Conservation (phyloP, 2,329 filamentous ascomycete genomes). For the Arthrobotrys sphaeroides region DNA sequence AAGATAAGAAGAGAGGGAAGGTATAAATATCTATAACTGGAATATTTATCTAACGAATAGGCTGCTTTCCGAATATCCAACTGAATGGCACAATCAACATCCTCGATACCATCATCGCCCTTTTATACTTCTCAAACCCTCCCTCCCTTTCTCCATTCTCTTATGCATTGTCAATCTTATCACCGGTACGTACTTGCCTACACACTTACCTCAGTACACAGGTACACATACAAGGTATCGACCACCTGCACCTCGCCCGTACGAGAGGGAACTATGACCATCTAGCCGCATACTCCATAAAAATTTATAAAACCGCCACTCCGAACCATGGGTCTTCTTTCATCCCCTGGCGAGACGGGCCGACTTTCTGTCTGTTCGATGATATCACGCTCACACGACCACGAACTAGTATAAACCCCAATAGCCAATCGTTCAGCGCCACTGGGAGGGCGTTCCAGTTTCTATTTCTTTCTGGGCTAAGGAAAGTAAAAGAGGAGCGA, state of each 20-base stretch:
- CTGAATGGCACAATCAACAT: neutral
- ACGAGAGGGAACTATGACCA: neutral
- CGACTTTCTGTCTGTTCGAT: neutral
- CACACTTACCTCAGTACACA: neutral
- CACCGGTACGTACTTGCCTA: no score
- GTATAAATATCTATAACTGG: no score
- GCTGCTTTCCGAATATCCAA: neutral
- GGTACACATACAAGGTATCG: neutral
- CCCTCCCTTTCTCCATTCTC: neutral
- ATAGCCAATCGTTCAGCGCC: neutral
- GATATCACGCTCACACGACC: conserved; percentile 16
- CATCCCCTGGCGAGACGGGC: conserved; percentile 2
- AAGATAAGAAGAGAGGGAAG: neutral
- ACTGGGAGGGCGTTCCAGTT: no score
- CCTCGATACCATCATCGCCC: conserved; percentile 4
- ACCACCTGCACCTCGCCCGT: neutral
- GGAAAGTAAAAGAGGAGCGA: no score
- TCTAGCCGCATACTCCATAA: neutral
- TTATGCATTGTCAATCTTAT: neutral
- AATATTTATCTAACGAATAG: neutral
- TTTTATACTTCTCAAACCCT: conserved; percentile 5
- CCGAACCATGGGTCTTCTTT: conserved; percentile 3
- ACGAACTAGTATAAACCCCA: neutral
- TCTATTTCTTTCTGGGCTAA: no score
- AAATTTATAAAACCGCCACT: no score